Conservation (phyloP, 163 green algal species). For the Coccomyxa subellipsoidea region DNA sequence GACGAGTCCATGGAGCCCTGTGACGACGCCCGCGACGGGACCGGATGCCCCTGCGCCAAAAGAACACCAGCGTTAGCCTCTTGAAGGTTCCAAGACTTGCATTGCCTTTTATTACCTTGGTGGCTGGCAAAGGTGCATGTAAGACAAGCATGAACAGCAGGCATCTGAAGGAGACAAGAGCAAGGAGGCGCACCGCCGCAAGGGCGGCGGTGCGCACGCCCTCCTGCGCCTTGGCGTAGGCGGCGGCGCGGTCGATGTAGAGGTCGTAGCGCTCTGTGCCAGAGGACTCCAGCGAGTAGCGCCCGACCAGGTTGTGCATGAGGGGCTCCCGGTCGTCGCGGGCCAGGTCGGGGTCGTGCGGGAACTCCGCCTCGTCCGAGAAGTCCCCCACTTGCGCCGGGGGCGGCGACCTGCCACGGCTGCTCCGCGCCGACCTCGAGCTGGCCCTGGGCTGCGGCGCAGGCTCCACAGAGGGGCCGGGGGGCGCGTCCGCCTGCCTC, state of each 20-base stretch:
- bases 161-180: too few relatives aligned
- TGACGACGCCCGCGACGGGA: background rate
- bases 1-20: background rate
- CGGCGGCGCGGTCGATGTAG: background rate
- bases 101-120: too few relatives aligned
- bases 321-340: background rate
- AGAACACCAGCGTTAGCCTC: too few relatives aligned
- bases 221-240: constrained; percentile 4
- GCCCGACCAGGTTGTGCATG: background rate
- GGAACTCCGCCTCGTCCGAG: background rate
- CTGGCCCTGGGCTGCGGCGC: background rate
- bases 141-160: too few relatives aligned
- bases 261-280: constrained; percentile 8
- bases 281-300: background rate
- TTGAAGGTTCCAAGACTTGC: too few relatives aligned
- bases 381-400: background rate
- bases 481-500: background rate
- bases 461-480: background rate
- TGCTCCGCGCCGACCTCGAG: background rate
- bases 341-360: background rate
- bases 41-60: background rate
- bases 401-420: background rate
- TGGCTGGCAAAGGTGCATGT: too few relatives aligned
- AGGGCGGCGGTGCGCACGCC: background rate
- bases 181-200: background rate